Conservation (phyloP, 1,284 basidiomycete genomes). For the Ustilago crameri region DNA sequence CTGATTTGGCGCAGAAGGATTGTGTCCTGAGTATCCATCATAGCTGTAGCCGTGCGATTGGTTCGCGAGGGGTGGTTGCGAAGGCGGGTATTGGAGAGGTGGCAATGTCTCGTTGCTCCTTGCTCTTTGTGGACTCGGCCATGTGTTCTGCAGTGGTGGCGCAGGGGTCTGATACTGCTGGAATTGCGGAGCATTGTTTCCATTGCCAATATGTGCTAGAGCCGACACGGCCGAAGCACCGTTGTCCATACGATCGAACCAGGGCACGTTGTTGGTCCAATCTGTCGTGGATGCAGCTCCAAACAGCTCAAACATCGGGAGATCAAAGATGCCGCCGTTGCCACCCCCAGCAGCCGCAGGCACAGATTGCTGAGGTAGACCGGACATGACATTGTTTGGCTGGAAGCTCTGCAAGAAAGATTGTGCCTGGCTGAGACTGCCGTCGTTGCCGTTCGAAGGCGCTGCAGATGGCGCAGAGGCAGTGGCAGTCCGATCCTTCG, state of each 20-base stretch:
- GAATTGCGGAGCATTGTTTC: conserved; percentile 12
- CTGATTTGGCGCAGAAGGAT: not conserved
- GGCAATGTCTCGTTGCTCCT: conserved; percentile 20
- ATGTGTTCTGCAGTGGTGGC: conserved; percentile 9
- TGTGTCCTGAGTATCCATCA: conserved; percentile 10
- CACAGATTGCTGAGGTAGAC: conserved; percentile 14
- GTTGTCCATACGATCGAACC: conserved; percentile 39
- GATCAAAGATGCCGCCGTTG: conserved; percentile 45
- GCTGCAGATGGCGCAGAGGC: not conserved
- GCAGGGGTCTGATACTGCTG: conserved; percentile 2
- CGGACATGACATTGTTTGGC: conserved; percentile 15
- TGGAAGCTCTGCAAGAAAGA: conserved; percentile 22
- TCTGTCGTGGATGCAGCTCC: conserved; percentile 22
- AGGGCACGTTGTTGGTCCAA: conserved; percentile 48
- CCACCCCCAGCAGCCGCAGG: conserved; percentile 4
- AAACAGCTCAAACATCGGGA: conserved; percentile 42
- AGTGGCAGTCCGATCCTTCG: not conserved
- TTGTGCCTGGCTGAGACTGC: conserved; percentile 14
- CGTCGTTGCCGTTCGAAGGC: conserved; percentile 5
- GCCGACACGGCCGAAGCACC: not conserved
- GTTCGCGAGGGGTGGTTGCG: conserved; percentile 5
- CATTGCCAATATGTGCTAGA: conserved; percentile 18
- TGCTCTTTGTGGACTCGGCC: conserved; percentile 18
- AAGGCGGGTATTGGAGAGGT: conserved; percentile 19
- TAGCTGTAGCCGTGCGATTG: conserved; percentile 9